Base-by-base conservation (phyloP, 164 flowering plant species). In the Chloranthus sessilifolius region DNA sequence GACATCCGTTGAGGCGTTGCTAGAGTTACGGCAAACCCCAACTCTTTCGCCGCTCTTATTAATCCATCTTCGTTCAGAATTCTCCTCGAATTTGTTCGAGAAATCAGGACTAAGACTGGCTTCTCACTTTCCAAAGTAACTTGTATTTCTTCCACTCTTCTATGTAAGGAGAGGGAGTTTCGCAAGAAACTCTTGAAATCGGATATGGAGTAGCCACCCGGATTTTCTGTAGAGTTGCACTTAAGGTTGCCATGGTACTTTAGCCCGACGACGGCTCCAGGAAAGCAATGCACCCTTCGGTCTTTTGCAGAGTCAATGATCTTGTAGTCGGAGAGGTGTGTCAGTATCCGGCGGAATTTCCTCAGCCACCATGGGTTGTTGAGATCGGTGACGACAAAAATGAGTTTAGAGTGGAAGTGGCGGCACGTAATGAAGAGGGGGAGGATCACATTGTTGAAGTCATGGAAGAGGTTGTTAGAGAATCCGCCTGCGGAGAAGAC, bases 21-120 rank as follows among this genome's bases (percentile, higher is more conserved):
- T 2, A 59, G 40, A 11, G 50, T 48, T 1, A 66, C 74, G 4
- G 39, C 23, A 24, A 70, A 66, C 10, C 74, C 71, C 47, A 66
- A 21, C 25, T 35, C 47, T 21, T 22, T 28, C 30, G 58, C 64
- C 62, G 52, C 48, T 12, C 22, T 15, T 5, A 70, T 53, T 53
- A 70, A 41, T 20, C 55, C 67, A 2, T 53, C 58, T 27, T 65
- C 59, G 21, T 70, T 70, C 20, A 70, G 21, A 33, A 70, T 57
- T 52, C 10, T 47, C 26, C 70, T 41, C 23, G 70, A 54, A 23
- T 47, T 47, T 40, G 23, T 29, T 14, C 68, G 61, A 7, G 73
- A 55, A 10, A 68, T 25, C 3, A 68, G 59, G 19, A 68, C 29
- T 5, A 68, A 29, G 4, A 11, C 39, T 3, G 62, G 68, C 27